These are phyloP conservation scores for Holtermanniella nyarrowii DNA, from an alignment of 768 basidiomycete genomes.

Conservation along the genomic window DNA sequence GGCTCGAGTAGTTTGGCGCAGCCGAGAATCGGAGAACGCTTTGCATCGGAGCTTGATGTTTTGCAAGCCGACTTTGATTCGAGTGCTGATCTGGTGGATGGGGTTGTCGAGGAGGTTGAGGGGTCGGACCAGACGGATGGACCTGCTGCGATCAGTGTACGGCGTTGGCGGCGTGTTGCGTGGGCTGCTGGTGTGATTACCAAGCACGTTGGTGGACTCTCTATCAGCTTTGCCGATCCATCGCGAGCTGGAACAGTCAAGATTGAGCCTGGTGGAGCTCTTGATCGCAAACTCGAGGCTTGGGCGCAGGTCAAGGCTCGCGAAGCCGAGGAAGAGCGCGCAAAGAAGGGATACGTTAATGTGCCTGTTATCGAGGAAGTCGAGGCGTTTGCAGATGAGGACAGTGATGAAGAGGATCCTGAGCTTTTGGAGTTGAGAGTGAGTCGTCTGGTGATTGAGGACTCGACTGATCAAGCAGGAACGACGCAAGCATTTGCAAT, in stretches of 20 bases:
- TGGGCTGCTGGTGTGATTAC: constrained; percentile 61
- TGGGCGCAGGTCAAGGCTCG: constrained; percentile 56
- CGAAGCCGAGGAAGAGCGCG: constrained; percentile 60
- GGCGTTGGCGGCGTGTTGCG: constrained; percentile 65
- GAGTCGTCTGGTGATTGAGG: constrained; percentile 7
- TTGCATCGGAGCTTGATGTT: constrained; percentile 62
- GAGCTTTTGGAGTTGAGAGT: constrained; percentile 10
- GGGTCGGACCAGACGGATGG: constrained; percentile 38
- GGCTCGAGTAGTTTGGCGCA: constrained; percentile 32
- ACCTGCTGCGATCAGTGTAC: constrained; percentile 43
- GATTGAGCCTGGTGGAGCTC: constrained; percentile 56
- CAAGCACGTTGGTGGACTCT: constrained; percentile 63
- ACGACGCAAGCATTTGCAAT: constrained; percentile 62
- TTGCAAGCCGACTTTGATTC: constrained; percentile 53
- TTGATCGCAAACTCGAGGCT: constrained; percentile 47
- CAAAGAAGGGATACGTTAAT: constrained; percentile 61
- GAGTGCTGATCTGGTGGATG: constrained; percentile 50
- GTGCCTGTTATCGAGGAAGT: constrained; percentile 59
- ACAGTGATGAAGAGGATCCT: constrained; percentile 22
- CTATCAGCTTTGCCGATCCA: constrained; percentile 44
- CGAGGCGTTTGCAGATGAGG: constrained; percentile 41
- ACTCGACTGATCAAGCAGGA: constrained; percentile 46
- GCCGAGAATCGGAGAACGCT: constrained; percentile 30
- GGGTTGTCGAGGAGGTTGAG: constrained; percentile 66
- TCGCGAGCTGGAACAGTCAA: constrained; percentile 46